A percentile compares a stretch with the other conserved stretches of the same genome.
Conservation (phyloP, 2,329 filamentous ascomycete genomes). For the Hypoxylon sp. region DNA sequence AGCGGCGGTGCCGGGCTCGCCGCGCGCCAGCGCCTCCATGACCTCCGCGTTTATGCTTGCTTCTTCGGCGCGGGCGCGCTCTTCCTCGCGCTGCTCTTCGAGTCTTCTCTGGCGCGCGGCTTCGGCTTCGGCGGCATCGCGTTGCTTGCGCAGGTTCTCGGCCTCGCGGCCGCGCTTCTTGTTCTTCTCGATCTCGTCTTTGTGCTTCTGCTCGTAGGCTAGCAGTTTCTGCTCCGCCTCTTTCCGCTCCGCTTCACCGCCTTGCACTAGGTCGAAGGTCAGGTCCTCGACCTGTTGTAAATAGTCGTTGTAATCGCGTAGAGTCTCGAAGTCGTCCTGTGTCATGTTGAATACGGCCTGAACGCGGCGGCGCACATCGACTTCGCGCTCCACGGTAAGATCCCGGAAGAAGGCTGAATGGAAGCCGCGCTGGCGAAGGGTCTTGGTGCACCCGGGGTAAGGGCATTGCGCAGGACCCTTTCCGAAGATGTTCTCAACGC, state of each 20-base stretch:
- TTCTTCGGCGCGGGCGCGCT: constrained; percentile 76
- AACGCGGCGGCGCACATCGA: constrained; percentile 89
- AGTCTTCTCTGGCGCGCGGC: constrained; percentile 74
- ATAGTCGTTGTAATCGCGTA: constrained; percentile 92
- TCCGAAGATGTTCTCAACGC: constrained; percentile 94
- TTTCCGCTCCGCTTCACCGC: constrained; percentile 73
- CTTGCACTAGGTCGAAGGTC: constrained; percentile 87
- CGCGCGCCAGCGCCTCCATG: constrained; percentile 77
- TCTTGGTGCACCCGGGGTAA: constrained; percentile 88
- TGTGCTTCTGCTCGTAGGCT: constrained; percentile 81
- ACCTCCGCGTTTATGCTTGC: constrained; percentile 77
- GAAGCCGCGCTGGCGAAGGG: constrained; percentile 87
- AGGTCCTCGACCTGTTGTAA: constrained; percentile 92
- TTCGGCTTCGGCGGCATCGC: constrained; percentile 77
- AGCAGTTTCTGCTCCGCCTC: constrained; percentile 63
- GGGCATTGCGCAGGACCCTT: constrained; percentile 93
- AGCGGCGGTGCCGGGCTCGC: constrained; percentile 72
- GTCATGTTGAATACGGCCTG: constrained; percentile 86
- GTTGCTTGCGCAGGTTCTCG: constrained; percentile 67
- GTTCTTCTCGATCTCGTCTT: constrained; percentile 76
- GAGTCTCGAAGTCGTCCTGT: constrained; percentile 90
- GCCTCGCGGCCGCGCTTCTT: constrained; percentile 68
- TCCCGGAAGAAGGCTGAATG: constrained; percentile 91
- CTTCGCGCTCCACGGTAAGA: constrained; percentile 89
- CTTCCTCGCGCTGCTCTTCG: constrained; percentile 76